phyloP scores from a whole-genome alignment of 1,284 basidiomycete genomes.

The Irpex sp. region DNA sequence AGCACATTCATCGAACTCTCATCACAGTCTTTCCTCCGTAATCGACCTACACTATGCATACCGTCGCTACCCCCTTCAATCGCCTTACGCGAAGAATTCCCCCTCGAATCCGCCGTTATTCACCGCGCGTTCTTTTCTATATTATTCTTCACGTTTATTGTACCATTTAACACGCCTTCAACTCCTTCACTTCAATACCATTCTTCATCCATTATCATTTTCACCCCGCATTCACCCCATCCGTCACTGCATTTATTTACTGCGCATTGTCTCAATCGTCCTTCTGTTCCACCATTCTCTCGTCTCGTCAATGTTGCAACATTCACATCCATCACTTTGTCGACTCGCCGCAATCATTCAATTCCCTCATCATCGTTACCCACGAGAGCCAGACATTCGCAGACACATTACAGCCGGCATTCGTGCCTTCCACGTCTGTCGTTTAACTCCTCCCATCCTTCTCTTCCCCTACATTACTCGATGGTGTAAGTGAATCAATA shows the following conservation, averaged over 20 bases:
- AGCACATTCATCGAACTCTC: slow-evolving; percentile 32
- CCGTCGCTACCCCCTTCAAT: slow-evolving; percentile 34
- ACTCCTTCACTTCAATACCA: slow-evolving; percentile 16
- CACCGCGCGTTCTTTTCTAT: slow-evolving; percentile 41
- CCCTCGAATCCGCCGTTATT: slow-evolving; percentile 23
- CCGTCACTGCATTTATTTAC: slow-evolving; percentile 28
- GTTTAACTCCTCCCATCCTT: not conserved
- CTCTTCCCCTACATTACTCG: not conserved
- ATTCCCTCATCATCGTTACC: not conserved
- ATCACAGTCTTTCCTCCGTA: slow-evolving; percentile 43
- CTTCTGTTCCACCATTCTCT: slow-evolving; percentile 17
- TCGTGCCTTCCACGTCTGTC: not conserved
- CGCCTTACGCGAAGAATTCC: slow-evolving; percentile 44
- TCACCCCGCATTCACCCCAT: slow-evolving; percentile 28
- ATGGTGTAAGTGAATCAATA: slow-evolving; percentile 3
- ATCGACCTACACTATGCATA: slow-evolving; percentile 47
- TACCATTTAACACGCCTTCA: slow-evolving; percentile 27
- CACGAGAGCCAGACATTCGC: not conserved
- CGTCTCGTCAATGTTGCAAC: slow-evolving; percentile 47
- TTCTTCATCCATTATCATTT: slow-evolving; percentile 23
- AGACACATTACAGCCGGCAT: not conserved
- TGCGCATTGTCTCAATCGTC: slow-evolving; percentile 19
- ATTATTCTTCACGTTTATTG: slow-evolving; percentile 78
- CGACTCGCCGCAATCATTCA: not conserved
- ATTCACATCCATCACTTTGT: slow-evolving; percentile 17